A percentile compares a stretch with the other conserved stretches of the same genome.
Conservation (phyloP, 2,329 filamentous ascomycete genomes). For the Phaeomoniella chlamydospora region DNA sequence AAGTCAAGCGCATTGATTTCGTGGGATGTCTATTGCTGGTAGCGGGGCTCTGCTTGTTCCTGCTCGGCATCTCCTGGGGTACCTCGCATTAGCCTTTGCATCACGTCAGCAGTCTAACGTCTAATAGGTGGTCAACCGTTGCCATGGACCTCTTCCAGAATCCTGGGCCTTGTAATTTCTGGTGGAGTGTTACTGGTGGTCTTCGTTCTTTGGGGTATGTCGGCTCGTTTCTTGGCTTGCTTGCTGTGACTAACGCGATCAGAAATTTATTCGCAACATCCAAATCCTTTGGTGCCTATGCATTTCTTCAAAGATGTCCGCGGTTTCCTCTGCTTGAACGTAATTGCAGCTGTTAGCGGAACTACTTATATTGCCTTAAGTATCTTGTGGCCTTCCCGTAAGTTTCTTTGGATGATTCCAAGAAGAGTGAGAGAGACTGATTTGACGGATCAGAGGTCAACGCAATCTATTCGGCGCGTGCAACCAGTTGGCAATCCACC, state of each 20-base stretch:
- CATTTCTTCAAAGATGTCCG: constrained; percentile 6
- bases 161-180: constrained; percentile 14
- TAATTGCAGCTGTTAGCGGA: constrained; percentile 4
- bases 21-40: constrained; percentile 14
- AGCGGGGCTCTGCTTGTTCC: constrained; percentile 13
- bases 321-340: constrained; percentile 4
- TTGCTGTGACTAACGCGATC: constrained; percentile 5
- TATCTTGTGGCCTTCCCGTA: constrained; percentile 4
- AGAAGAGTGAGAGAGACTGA: background rate
- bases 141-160: constrained; percentile 10
- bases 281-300: constrained; percentile 5
- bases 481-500: background rate
- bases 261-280: constrained; percentile 2
- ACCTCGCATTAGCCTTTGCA: background rate
- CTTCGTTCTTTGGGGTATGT: constrained; percentile 13
- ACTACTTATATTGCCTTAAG: constrained; percentile 4
- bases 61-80: constrained; percentile 17
- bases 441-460: background rate
- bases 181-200: constrained; percentile 8
- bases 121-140: constrained; percentile 1
- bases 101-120: background rate
- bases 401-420: constrained; percentile 3
- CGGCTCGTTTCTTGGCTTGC: background rate
- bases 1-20: constrained; percentile 16
- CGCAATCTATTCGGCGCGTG: background rate